phyloP scores from a whole-genome alignment of 192 early-diverging fungal species.

The Allomyces arbusculus region DNA sequence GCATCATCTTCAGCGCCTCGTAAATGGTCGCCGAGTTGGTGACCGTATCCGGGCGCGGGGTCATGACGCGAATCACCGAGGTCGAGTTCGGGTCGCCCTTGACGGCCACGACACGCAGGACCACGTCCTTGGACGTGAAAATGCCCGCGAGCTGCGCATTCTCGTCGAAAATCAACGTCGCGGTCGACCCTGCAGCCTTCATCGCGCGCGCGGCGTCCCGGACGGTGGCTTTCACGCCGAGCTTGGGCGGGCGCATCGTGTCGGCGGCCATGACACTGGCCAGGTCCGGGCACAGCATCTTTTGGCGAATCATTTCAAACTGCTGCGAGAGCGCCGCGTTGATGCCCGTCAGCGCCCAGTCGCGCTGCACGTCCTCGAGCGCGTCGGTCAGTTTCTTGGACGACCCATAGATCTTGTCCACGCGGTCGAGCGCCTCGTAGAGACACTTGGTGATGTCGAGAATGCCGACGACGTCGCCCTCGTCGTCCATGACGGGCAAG shows the following conservation, averaged over 20 bases:
- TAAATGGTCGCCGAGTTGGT: slow-evolving; percentile 47
- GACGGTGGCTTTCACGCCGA: slow-evolving; percentile 33
- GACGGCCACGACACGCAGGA: slow-evolving; percentile 74
- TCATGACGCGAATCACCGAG: slow-evolving; percentile 94
- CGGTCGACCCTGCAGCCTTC: slow-evolving; percentile 49
- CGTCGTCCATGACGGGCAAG: slow-evolving; percentile 67
- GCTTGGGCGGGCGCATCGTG: slow-evolving; percentile 11
- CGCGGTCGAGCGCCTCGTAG: slow-evolving; percentile 64
- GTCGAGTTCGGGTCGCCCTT: slow-evolving; percentile 76
- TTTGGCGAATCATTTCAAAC: slow-evolving; percentile 50
- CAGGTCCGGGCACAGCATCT: slow-evolving; percentile 82
- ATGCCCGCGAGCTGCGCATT: slow-evolving; percentile 58
- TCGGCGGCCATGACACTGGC: slow-evolving; percentile 51
- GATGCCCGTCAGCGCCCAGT: slow-evolving; percentile 36
- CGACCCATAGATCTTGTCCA: slow-evolving; percentile 65
- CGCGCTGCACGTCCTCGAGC: slow-evolving; percentile 56
- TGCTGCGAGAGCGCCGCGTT: slow-evolving; percentile 42
- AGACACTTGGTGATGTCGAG: slow-evolving; percentile 72
- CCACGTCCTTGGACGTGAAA: slow-evolving; percentile 73
- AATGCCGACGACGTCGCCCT: slow-evolving; percentile 62
- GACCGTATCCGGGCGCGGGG: slow-evolving; percentile 66
- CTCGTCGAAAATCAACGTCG: slow-evolving; percentile 52
- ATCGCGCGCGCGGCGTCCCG: slow-evolving; percentile 53
- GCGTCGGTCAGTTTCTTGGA: slow-evolving; percentile 62
- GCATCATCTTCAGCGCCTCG: slow-evolving; percentile 71